Conservation (phyloP, 192 early-diverging fungal genomes). For the Backusella mclennaniae region DNA sequence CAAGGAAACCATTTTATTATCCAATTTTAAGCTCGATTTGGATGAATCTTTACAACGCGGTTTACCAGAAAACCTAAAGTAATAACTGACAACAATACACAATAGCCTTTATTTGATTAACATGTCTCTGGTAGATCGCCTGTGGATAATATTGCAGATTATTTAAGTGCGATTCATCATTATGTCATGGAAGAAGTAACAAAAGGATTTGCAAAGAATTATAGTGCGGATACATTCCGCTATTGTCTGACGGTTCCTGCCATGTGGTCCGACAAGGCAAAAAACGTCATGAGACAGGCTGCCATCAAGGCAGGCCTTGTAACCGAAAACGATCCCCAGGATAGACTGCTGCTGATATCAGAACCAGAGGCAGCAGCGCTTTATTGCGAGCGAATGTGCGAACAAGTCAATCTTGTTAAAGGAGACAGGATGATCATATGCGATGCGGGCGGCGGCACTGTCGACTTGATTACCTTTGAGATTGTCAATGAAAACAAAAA, state of each 20-base stretch:
- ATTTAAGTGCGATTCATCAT: constrained; percentile 34
- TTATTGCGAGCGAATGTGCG: constrained; percentile 47
- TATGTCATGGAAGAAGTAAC: constrained; percentile 42
- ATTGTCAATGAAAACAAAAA: constrained; percentile 24
- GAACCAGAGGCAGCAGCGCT: constrained; percentile 49
- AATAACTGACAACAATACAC: too few species aligned
- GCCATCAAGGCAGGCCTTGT: constrained; percentile 40
- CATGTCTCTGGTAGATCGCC: constrained; percentile 8
- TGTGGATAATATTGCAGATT: constrained; percentile 40
- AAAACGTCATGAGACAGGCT: constrained; percentile 43
- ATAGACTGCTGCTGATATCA: constrained; percentile 42
- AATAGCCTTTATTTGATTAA: neutral
- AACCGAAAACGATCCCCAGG: constrained; percentile 32
- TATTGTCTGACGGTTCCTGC: constrained; percentile 55
- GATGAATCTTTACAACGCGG: constrained; percentile 42
- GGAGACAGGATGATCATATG: constrained; percentile 49
- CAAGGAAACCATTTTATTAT: constrained; percentile 28
- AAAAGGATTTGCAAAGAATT: constrained; percentile 42
- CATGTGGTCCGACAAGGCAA: constrained; percentile 51
- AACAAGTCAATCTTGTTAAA: constrained; percentile 36
- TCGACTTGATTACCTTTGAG: constrained; percentile 54
- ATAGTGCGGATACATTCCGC: constrained; percentile 37
- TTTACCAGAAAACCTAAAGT: constrained; percentile 38
- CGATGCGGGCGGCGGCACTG: constrained; percentile 53
- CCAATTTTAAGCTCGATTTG: constrained; percentile 52